phyloP scores from a whole-genome alignment of 192 early-diverging fungal genomes.

The Coemansia guatemalensis region DNA sequence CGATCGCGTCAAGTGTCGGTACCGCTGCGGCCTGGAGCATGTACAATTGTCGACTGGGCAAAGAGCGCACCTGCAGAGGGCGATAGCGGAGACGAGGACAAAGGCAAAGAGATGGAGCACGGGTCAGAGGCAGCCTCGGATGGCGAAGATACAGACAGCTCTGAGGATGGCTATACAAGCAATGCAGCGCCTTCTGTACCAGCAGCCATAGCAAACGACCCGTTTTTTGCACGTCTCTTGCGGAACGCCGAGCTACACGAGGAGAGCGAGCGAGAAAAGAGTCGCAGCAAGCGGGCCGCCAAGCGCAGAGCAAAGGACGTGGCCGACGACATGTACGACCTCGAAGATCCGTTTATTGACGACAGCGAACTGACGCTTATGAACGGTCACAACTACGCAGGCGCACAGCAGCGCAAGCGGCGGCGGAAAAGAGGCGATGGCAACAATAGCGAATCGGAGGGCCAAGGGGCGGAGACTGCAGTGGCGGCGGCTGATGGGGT shows the following conservation, averaged over 20 bases:
- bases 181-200: constrained; percentile 35
- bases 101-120: background rate
- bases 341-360: constrained; percentile 57
- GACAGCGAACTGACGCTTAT: constrained; percentile 54
- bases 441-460: constrained; percentile 42
- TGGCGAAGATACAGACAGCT: constrained; percentile 30
- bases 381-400: constrained; percentile 40
- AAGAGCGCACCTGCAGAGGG: constrained; percentile 18
- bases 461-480: background rate
- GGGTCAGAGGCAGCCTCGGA: constrained; percentile 19
- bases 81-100: constrained; percentile 8
- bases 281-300: constrained; percentile 15
- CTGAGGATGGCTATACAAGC: constrained; percentile 39
- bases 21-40: constrained; percentile 41
- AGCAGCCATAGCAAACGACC: constrained; percentile 54
- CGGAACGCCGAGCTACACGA: constrained; percentile 46
- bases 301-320: constrained; percentile 33
- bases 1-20: constrained; percentile 35
- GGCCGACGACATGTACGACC: constrained; percentile 47
- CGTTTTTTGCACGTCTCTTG: constrained; percentile 50
- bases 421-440: constrained; percentile 48
- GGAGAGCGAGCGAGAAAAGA: constrained; percentile 15
- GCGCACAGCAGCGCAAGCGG: constrained; percentile 39
- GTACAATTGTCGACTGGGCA: constrained; percentile 48
- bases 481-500: constrained; percentile 1